These are phyloP conservation scores for Russula ochroleuca DNA, from an alignment of 768 basidiomycete genomes.

Conservation along the genomic window DNA sequence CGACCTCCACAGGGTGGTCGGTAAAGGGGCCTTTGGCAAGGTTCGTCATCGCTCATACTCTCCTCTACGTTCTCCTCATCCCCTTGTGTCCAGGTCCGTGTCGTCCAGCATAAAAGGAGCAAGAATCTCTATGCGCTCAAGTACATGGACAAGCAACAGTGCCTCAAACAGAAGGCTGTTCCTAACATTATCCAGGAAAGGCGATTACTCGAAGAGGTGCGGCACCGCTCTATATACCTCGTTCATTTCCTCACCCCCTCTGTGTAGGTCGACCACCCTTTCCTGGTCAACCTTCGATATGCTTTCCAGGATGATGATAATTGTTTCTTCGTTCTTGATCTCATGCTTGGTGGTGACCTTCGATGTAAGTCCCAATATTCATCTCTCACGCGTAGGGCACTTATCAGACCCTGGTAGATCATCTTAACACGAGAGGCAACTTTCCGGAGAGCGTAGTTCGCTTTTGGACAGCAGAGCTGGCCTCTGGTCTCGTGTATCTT, in stretches of 20 bases:
- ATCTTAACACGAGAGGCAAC: constrained; percentile 66
- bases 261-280: constrained; percentile 78
- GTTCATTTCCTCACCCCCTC: constrained; percentile 4
- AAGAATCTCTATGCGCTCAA: constrained; percentile 52
- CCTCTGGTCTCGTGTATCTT: constrained; percentile 81
- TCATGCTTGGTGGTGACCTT: constrained; percentile 94
- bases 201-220: constrained; percentile 49
- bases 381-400: constrained; percentile 4
- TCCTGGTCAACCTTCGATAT: constrained; percentile 85
- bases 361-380: constrained; percentile 56
- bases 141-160: constrained; percentile 54
- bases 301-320: constrained; percentile 98
- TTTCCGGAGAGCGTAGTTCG: constrained; percentile 69
- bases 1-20: constrained; percentile 90
- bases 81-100: constrained; percentile 42
- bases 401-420: constrained; percentile 49
- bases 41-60: constrained; percentile 40
- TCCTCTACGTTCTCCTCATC: neutral
- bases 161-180: constrained; percentile 48
- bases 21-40: constrained; percentile 98
- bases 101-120: constrained; percentile 53
- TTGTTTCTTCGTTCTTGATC: constrained; percentile 95
- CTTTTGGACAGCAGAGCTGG: constrained; percentile 89
- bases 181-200: constrained; percentile 53
- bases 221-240: neutral